Conservation (phyloP, 768 basidiomycete genomes). For the Coprinopsis strossmayeri region DNA sequence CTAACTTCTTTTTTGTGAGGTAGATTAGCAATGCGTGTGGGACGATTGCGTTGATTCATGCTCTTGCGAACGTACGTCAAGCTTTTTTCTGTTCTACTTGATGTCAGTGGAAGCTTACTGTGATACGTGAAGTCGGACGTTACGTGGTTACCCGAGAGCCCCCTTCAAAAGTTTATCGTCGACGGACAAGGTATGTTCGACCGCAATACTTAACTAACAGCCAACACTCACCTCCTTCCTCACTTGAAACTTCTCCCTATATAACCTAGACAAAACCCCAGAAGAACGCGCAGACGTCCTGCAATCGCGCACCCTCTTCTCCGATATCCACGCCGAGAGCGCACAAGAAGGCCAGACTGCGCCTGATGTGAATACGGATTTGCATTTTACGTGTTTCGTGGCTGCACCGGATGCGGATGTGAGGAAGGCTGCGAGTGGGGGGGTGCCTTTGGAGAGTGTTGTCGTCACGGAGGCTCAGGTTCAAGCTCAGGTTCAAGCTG, state of each 20-base stretch:
- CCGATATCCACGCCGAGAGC: conserved; percentile 66
- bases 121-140: conserved; percentile 42
- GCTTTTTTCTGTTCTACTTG: background rate
- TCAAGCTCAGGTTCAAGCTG: background rate
- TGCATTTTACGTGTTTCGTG: conserved; percentile 89
- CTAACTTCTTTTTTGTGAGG: background rate
- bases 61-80: conserved; percentile 66
- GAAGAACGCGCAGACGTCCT: conserved; percentile 70
- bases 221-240: background rate
- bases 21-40: conserved; percentile 85
- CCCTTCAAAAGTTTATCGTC: conserved; percentile 62
- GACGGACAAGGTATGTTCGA: conserved; percentile 48
- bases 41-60: conserved; percentile 81
- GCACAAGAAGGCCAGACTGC: conserved; percentile 66
- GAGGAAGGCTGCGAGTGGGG: conserved; percentile 19
- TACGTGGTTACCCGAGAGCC: conserved; percentile 46
- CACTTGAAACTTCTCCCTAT: background rate
- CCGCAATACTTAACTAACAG: background rate
- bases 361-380: conserved; percentile 63
- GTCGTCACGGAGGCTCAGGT: too few species aligned
- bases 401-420: conserved; percentile 45
- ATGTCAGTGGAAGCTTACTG: background rate
- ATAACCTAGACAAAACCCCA: conserved; percentile 51
- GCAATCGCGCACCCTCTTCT: conserved; percentile 71
- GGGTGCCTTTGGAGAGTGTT: too few species aligned